Percentiles rank a stretch among this genome's conserved stretches.
Evolutionary conservation across 2,329 filamentous ascomycete species (phyloP).

Genomic region (Hymenoscyphus salicellus): DNA sequence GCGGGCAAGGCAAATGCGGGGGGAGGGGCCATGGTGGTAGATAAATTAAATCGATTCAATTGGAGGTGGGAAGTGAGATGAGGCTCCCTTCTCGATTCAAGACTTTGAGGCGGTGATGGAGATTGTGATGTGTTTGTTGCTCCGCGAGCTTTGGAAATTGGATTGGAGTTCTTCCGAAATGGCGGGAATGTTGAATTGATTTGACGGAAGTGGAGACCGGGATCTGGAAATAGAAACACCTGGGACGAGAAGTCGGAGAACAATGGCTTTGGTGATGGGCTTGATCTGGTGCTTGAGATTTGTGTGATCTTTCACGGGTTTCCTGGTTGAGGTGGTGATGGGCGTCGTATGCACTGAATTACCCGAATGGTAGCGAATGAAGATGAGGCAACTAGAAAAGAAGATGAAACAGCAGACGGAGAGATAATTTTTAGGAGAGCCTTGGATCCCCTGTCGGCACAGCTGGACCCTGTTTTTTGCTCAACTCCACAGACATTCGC

Average conservation of each 20-base stretch:
- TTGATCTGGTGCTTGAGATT: no score
- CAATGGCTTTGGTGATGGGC: not conserved
- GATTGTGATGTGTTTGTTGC: not conserved
- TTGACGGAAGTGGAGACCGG: not conserved
- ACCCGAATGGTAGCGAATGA: not conserved
- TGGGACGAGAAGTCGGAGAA: not conserved
- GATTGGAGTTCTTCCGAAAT: conserved; percentile 5
- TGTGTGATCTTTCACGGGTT: not conserved
- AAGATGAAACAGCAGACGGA: not conserved
- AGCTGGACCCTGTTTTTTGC: not conserved
- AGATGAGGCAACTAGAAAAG: not conserved
- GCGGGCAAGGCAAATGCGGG: conserved; percentile 52
- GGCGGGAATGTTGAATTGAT: conserved; percentile 23
- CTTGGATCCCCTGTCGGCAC: not conserved
- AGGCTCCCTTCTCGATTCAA: not conserved
- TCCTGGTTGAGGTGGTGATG: not conserved
- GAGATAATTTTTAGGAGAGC: not conserved
- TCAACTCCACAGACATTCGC: not conserved
- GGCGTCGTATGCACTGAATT: not conserved
- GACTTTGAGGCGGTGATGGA: not conserved
- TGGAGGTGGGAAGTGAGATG: not conserved
- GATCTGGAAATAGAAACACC: not conserved
- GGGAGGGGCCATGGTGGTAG: conserved; percentile 15
- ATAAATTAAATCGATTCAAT: not conserved
- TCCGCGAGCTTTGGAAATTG: not conserved